Evolutionary conservation across 805 yeast species (phyloP).

Genomic region (Lachancea waltii): DNA sequence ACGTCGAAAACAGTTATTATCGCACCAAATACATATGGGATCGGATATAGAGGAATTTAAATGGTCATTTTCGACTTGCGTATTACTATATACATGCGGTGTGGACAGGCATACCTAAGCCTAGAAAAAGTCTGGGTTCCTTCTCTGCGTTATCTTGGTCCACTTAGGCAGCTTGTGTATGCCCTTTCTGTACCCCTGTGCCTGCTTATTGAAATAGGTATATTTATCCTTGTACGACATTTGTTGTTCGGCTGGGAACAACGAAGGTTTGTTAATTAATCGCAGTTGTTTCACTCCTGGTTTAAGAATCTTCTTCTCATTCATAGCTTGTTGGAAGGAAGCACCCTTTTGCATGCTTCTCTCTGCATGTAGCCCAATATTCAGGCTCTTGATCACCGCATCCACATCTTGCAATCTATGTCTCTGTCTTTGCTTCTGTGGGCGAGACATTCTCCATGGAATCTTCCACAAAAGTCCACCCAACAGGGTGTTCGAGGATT

Average conservation of each 20-base stretch:
- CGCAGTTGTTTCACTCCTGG: slow-evolving; percentile 27
- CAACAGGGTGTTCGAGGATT: slow-evolving; percentile 19
- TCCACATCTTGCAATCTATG: slow-evolving; percentile 79
- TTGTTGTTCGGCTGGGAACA: slow-evolving; percentile 71
- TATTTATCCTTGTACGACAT: slow-evolving; percentile 83
- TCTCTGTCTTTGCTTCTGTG: slow-evolving; percentile 81
- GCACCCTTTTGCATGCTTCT: slow-evolving; percentile 22
- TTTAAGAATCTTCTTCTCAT: slow-evolving; percentile 14
- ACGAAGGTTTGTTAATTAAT: slow-evolving; percentile 29
- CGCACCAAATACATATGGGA: slow-evolving; percentile 79
- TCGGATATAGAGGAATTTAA: slow-evolving; percentile 26
- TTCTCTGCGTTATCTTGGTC: slow-evolving; percentile 79
- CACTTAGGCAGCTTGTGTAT: slow-evolving; percentile 86
- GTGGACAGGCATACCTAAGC: not conserved
- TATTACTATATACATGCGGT: slow-evolving; percentile 1
- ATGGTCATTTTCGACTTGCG: not conserved
- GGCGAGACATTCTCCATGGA: slow-evolving; percentile 71
- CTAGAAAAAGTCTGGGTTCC: slow-evolving; percentile 66
- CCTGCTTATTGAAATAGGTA: slow-evolving; percentile 70
- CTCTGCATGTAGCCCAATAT: slow-evolving; percentile 26
- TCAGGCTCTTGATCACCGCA: slow-evolving; percentile 49
- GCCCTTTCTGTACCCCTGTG: slow-evolving; percentile 78
- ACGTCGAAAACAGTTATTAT: slow-evolving; percentile 56
- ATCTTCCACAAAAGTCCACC: slow-evolving; percentile 47
- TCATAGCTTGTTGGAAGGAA: slow-evolving; percentile 17